Base-by-base conservation (phyloP, 164 flowering plant genomes). In the Vitis vinifera region DNA sequence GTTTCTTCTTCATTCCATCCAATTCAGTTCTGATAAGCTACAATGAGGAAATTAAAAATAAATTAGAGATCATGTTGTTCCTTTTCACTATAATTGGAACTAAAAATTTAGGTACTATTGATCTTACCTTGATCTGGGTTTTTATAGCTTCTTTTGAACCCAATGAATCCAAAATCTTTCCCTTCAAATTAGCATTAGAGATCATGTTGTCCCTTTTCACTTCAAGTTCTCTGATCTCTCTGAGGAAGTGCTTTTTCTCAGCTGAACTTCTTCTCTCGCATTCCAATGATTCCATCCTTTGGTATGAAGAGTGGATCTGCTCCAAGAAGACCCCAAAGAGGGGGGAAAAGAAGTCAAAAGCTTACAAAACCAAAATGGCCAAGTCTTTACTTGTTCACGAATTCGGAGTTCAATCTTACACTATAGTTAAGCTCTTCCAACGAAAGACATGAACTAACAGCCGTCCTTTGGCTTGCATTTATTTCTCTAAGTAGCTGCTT, bases 401-500 rank as follows among this genome's bases (percentile, higher is more conserved):
- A 31, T 3, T 31, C 6, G 6, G 44, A 31, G 0, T 31, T 31
- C 6, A 31, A 31, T 31, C 44, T 31, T 31, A 31, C 44, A 31
- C 44, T 31, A 31, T 3, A 31, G 6, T 31, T 31, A 31, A 31
- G 44, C 44, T 3, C 44, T 31, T 31, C 44, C 44, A 31, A 31
- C 4, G 6, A 31, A 31, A 6, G 44, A 31, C 4, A 31, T 31
- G 44, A 31, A 3, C 6, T 31, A 31, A 3, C 6, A 31, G 44
- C 44, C 44, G 6, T 53, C 51, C 7, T 9, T 9, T 44, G 62
- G 37, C 19, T 57, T 31, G 11, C 51, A 23, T 56, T 67, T 29
- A 53, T 55, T 27, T 62, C 67, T 70, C 19, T 70, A 9, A 70
- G 19, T 11, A 62, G 53, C 19, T 55, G 44, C 59, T 55, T 70